Evolutionary conservation across 441 rosid genomes (phyloP).

Genomic region (Lepidium campestre): DNA sequence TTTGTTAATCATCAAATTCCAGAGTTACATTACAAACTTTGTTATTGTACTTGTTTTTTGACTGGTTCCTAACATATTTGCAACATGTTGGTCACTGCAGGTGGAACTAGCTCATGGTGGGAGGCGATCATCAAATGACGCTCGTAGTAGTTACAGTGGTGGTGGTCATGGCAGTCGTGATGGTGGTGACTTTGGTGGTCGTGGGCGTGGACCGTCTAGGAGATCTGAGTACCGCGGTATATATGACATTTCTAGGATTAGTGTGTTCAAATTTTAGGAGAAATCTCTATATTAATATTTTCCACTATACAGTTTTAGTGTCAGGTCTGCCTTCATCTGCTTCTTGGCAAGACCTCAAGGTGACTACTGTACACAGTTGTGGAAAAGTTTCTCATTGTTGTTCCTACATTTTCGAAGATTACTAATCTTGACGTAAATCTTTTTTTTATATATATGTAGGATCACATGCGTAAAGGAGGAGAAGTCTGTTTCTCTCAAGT

Average conservation of each 20-base stretch:
- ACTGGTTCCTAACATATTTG: neutral
- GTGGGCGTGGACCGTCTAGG: conserved; percentile 67
- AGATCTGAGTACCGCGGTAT: conserved; percentile 68
- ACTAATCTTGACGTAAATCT: conserved; percentile 4
- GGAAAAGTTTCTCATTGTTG: neutral
- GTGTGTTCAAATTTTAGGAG: neutral
- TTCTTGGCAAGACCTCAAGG: conserved; percentile 89
- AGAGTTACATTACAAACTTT: neutral
- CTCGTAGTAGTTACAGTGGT: conserved; percentile 52
- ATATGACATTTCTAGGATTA: neutral
- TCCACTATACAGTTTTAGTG: conserved; percentile 41
- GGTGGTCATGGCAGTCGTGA: conserved; percentile 34
- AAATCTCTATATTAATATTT: neutral
- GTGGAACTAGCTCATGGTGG: conserved; percentile 90
- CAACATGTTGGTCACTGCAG: conserved; percentile 21
- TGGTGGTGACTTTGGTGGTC: conserved; percentile 34
- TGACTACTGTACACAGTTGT: conserved; percentile 10
- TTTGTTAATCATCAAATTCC: conserved; percentile 17
- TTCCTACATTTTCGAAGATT: neutral
- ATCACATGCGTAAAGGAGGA: conserved; percentile 84
- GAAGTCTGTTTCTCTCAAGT: conserved; percentile 83
- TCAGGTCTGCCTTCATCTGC: conserved; percentile 75
- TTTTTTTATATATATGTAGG: conserved; percentile 35
- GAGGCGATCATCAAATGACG: conserved; percentile 54
- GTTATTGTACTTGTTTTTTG: neutral